phyloP scores from a whole-genome alignment of 1,284 basidiomycete species.

The Moesziomyces antarcticus region DNA sequence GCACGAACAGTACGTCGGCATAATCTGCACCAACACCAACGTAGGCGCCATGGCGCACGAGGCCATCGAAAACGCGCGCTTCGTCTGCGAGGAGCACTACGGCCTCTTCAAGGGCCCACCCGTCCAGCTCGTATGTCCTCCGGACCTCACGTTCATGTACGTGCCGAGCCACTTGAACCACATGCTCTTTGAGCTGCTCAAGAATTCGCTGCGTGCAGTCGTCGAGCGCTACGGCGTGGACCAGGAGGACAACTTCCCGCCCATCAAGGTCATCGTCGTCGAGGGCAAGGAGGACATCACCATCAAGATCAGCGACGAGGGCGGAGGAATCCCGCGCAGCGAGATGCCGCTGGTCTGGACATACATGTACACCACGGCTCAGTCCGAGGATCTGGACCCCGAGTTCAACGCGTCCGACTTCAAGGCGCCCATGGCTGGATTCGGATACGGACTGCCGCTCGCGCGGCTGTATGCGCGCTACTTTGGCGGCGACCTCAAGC shows the following conservation, averaged over 20 bases:
- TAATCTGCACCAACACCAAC: slow-evolving; percentile 91
- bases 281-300: slow-evolving; percentile 88
- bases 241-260: slow-evolving; percentile 83
- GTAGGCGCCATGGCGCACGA: slow-evolving; percentile 74
- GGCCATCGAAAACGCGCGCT: slow-evolving; percentile 97
- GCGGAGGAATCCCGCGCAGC: slow-evolving; percentile 90
- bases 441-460: slow-evolving; percentile 84
- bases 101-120: slow-evolving; percentile 93
- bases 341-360: slow-evolving; percentile 98
- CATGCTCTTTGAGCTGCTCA: slow-evolving; percentile 97
- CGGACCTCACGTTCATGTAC: slow-evolving; percentile 89
- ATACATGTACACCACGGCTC: slow-evolving; percentile 97
- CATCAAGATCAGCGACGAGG: slow-evolving; percentile 96
- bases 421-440: slow-evolving; percentile 98
- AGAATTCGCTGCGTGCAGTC: slow-evolving; percentile 96
- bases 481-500: slow-evolving; percentile 93
- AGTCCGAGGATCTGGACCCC: slow-evolving; percentile 82
- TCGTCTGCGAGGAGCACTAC: slow-evolving; percentile 94
- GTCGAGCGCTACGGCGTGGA: slow-evolving; percentile 91
- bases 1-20: slow-evolving; percentile 85
- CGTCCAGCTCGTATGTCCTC: slow-evolving; percentile 94
- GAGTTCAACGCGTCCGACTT: slow-evolving; percentile 92
- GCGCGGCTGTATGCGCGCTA: slow-evolving; percentile 87
- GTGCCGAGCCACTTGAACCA: slow-evolving; percentile 89
- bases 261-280: slow-evolving; percentile 96